phyloP scores from a whole-genome alignment of 2,329 filamentous ascomycete genomes.

The Colletotrichum sp. region DNA sequence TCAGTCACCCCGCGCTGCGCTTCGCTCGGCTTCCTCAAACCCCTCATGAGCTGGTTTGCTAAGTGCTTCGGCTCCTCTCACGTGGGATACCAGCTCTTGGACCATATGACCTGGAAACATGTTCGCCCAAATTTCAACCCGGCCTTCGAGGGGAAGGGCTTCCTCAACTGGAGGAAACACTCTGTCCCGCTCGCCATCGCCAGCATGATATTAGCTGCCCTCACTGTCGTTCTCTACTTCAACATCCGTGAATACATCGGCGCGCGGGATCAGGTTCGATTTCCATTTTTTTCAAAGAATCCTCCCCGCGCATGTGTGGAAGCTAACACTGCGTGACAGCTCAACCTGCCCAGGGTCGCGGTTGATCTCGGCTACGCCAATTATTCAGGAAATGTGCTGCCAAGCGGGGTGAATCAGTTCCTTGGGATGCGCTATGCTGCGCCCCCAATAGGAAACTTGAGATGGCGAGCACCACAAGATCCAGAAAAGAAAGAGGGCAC shows the following conservation, averaged over 20 bases:
- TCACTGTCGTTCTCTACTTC: constrained; percentile 15
- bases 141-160: constrained; percentile 4
- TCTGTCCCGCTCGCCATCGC: constrained; percentile 8
- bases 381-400: constrained; percentile 44
- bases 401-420: constrained; percentile 47
- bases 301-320: not conserved
- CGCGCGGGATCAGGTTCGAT: constrained; percentile 10
- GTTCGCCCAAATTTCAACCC: not conserved
- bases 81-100: constrained; percentile 17
- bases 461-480: constrained; percentile 54
- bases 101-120: constrained; percentile 18
- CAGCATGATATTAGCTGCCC: constrained; percentile 17
- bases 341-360: constrained; percentile 11
- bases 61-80: constrained; percentile 6
- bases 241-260: constrained; percentile 7
- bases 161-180: constrained; percentile 14
- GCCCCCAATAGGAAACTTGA: constrained; percentile 52
- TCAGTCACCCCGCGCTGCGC: not conserved
- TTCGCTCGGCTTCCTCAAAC: constrained; percentile 1
- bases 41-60: not conserved
- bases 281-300: not conserved
- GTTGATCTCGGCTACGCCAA: constrained; percentile 50
- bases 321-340: not conserved
- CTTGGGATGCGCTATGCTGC: constrained; percentile 57
- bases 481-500: constrained; percentile 37